These are phyloP conservation scores for Silene coronaria DNA, from an alignment of 179 eudicot species.

Conservation along the genomic window DNA sequence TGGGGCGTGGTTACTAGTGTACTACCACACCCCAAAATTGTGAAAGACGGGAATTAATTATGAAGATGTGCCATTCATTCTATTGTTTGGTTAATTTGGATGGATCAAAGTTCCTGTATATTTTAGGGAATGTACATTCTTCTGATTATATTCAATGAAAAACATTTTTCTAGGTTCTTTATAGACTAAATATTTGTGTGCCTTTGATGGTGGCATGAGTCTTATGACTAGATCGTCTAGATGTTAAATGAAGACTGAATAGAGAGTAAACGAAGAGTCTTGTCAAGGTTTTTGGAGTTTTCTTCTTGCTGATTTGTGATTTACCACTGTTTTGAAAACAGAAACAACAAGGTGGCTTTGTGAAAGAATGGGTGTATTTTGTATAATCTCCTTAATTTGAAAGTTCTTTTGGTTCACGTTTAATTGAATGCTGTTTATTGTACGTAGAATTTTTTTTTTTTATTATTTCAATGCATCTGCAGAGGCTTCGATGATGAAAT, in stretches of 20 bases:
- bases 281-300: not conserved
- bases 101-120: not conserved
- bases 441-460: not conserved
- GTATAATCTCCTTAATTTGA: not conserved
- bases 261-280: not conserved
- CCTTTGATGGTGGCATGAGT: not conserved
- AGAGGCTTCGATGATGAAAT: slow-evolving; percentile 99
- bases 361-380: not conserved
- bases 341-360: not conserved
- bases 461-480: slow-evolving; percentile 19
- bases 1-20: not conserved
- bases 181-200: not conserved
- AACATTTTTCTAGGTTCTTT: not conserved
- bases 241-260: not conserved
- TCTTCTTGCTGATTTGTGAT: not conserved
- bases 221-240: not conserved
- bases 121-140: not conserved
- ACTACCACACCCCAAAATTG: too few species aligned
- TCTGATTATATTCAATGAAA: not conserved
- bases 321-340: not conserved
- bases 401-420: not conserved
- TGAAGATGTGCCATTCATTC: not conserved
- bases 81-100: too few species aligned
- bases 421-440: not conserved
- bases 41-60: not conserved